A percentile compares a stretch with the other conserved stretches of the same genome.
Conservation (phyloP, 495 filamentous ascomycete genomes). For the Aspergillus affinis region DNA sequence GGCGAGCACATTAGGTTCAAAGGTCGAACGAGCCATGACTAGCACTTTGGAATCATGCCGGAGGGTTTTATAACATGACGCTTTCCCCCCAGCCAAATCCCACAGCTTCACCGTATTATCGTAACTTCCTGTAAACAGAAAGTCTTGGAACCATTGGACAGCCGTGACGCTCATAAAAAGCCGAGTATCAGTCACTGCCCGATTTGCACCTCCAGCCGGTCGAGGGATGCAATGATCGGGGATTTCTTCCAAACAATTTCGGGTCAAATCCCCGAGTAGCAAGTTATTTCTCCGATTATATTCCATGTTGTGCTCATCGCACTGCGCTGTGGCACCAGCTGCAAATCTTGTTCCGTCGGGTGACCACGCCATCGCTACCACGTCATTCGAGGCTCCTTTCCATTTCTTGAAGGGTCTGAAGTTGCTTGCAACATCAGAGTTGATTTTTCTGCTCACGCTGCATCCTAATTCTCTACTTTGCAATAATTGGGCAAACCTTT, state of each 20-base stretch:
- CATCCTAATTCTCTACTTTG: slow-evolving; percentile 1
- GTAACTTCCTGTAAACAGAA: slow-evolving; percentile 76
- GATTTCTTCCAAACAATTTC: slow-evolving; percentile 59
- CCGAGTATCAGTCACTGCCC: slow-evolving; percentile 61
- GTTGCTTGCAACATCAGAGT: slow-evolving; percentile 18
- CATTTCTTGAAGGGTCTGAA: slow-evolving; percentile 41
- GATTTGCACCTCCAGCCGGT: slow-evolving; percentile 51
- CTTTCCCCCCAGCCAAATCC: slow-evolving; percentile 44
- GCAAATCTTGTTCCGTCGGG: slow-evolving; percentile 49
- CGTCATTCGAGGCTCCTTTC: slow-evolving; percentile 55
- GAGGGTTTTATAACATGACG: slow-evolving; percentile 51
- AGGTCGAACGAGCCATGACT: slow-evolving; percentile 60
- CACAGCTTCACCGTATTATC: slow-evolving; percentile 80
- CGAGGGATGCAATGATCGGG: slow-evolving; percentile 67
- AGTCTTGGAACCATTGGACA: slow-evolving; percentile 66
- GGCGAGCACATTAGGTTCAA: slow-evolving; percentile 44
- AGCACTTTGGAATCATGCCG: slow-evolving; percentile 68
- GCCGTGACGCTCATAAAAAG: slow-evolving; percentile 76
- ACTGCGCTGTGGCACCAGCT: slow-evolving; percentile 69
- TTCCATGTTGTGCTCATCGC: slow-evolving; percentile 73
- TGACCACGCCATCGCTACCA: slow-evolving; percentile 49
- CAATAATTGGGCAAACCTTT: slow-evolving; percentile 19
- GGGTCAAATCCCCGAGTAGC: slow-evolving; percentile 62
- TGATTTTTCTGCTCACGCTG: slow-evolving; percentile 30
- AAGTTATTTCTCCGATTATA: slow-evolving; percentile 84